Evolutionary conservation across 2,329 filamentous ascomycete genomes (phyloP), one percentile per base, ranked within the genome.

Genomic region (Colletotrichum navitas): DNA sequence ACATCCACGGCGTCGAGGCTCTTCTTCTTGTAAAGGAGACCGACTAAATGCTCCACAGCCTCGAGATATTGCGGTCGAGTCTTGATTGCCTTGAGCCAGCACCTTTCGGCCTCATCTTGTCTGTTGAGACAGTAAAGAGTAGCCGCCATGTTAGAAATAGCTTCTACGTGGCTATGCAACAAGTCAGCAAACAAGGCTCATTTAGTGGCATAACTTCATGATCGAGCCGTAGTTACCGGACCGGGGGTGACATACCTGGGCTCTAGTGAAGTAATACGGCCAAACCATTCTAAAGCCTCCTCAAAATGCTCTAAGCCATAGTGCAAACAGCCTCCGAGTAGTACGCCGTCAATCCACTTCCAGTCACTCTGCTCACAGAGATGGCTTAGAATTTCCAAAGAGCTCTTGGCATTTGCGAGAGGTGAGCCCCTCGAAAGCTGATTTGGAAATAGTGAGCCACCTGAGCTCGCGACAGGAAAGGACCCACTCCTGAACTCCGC

Each of bases 281-380:
- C 89, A 79, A 94, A 95, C 91, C 91, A 94, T 72, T 90, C 87
- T 58, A 93, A 80, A 21, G 93, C 92, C 74, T 94, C 92, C 73
- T 93, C 88, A 78, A 96, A 97, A 78, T 94, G 91, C 73, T 94
- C 94, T 18, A 98, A 83, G 10, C 93, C 95, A 82, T 98, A 98
- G 61, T 95, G 92, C 69, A 99, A 85, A 82, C 96, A 98, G 2
- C 96, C 96, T 49, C 93, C 94, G 8, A 98, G 85, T 49, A 98
- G 85, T 85, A 98, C 95, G 2, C 96, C 96, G 78, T 98, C 95
- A 64, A 94, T 88, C 96, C 96, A 99, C 76, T 90, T 89, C 93
- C 94, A 96, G 12, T 87, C 88, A 76, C 92, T 94, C 79, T 95
- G 92, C 76, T 93, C 90, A 78, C 94, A 97, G 8, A 97, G 83